A percentile compares a stretch with the other conserved stretches of the same genome.
phyloP scores from a whole-genome alignment of 2,329 filamentous ascomycete species.

The Tolypocladium cylindrosporum region DNA sequence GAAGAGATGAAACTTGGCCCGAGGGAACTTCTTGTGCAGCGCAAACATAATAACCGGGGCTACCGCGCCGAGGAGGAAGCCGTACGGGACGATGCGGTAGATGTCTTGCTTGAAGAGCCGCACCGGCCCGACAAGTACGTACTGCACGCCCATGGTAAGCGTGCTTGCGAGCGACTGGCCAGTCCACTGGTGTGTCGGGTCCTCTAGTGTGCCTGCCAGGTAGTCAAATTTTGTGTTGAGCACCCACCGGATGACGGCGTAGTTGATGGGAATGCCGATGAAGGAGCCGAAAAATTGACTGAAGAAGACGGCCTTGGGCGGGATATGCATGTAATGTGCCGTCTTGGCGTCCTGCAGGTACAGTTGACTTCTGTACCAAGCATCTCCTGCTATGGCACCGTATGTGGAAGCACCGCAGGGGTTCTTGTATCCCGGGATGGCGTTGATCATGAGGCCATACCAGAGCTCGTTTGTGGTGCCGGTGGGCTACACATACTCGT shows the following conservation, averaged over 20 bases:
- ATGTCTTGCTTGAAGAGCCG: constrained; percentile 38
- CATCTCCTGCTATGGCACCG: constrained; percentile 48
- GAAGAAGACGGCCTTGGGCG: constrained; percentile 49
- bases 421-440: constrained; percentile 39
- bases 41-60: constrained; percentile 36
- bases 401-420: constrained; percentile 49
- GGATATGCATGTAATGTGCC: constrained; percentile 54
- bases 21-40: constrained; percentile 42
- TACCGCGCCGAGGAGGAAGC: constrained; percentile 39
- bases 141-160: constrained; percentile 48
- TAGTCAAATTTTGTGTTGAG: constrained; percentile 46
- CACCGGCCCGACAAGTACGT: constrained; percentile 44
- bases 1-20: constrained; percentile 43
- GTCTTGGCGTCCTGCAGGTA: constrained; percentile 55
- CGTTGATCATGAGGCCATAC: constrained; percentile 49
- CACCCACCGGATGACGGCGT: constrained; percentile 51
- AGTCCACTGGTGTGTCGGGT: constrained; percentile 52
- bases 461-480: constrained; percentile 50
- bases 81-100: constrained; percentile 39
- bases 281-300: constrained; percentile 49
- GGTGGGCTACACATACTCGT: constrained; percentile 23
- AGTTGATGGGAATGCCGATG: constrained; percentile 51
- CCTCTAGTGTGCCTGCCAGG: constrained; percentile 35
- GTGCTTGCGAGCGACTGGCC: constrained; percentile 40
- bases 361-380: constrained; percentile 48